A percentile compares a stretch with the other conserved stretches of the same genome.
Conservation (phyloP, 2,329 filamentous ascomycete genomes). For the Cryphonectria parasitica region DNA sequence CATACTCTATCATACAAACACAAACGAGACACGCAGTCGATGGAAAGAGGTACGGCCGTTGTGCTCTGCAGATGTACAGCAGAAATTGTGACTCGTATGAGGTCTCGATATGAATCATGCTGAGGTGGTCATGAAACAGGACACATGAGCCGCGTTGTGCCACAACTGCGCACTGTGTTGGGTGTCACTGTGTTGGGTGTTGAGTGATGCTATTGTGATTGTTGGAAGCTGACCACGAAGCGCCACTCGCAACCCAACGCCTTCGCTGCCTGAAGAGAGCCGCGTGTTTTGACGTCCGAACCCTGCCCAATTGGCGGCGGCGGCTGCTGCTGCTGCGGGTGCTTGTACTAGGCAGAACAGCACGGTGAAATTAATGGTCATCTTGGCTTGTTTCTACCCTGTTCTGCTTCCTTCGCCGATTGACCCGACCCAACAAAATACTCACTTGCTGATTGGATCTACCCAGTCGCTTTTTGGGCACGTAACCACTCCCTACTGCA, state of each 20-base stretch:
- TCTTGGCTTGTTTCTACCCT: conserved; percentile 6
- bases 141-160: not conserved
- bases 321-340: not conserved
- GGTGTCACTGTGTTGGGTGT: not conserved
- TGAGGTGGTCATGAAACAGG: too few relatives aligned
- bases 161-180: not conserved
- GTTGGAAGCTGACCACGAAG: not conserved
- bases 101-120: too few relatives aligned
- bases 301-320: not conserved
- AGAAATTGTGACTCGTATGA: too few relatives aligned
- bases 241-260: not conserved
- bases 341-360: conserved; percentile 2
- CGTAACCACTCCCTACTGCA: not conserved
- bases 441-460: not conserved
- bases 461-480: not conserved
- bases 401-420: conserved; percentile 17
- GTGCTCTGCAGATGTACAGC: not conserved
- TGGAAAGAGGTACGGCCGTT: not conserved
- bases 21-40: not conserved
- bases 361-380: conserved; percentile 12
- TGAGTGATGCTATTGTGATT: not conserved
- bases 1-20: too few relatives aligned
- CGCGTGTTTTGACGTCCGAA: not conserved
- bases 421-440: conserved; percentile 4
- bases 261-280: not conserved